phyloP scores from a whole-genome alignment of 78 protist genomes.

The Planoprotostelium fungivorum region DNA sequence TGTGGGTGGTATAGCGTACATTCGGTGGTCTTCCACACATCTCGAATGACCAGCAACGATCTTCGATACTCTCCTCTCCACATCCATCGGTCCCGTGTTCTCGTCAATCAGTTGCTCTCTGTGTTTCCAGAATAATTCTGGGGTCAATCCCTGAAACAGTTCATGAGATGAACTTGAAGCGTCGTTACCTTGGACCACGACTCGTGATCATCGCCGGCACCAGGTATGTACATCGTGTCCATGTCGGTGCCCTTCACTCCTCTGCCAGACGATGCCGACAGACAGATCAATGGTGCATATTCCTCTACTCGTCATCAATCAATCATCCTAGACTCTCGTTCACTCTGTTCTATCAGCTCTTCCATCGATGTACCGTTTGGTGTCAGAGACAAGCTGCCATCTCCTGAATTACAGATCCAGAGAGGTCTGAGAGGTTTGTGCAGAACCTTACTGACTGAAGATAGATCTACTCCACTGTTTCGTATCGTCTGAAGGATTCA shows the following conservation, averaged over 20 bases:
- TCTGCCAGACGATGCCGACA: conserved; percentile 26
- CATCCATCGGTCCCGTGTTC: conserved; percentile 2
- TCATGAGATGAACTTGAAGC: background rate
- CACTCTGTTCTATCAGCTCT: too few relatives aligned
- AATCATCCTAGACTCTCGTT: background rate
- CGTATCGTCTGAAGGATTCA: conserved; percentile 8
- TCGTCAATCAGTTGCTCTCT: conserved; percentile 9
- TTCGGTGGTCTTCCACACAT: too few relatives aligned
- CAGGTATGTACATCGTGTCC: conserved; percentile 40
- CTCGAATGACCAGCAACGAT: background rate
- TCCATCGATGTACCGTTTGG: too few relatives aligned
- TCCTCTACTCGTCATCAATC: background rate
- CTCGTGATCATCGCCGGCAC: conserved; percentile 70
- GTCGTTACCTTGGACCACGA: conserved; percentile 17
- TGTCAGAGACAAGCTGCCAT: too few relatives aligned
- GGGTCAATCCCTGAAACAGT: conserved; percentile 11
- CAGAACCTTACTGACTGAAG: background rate
- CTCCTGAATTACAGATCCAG: conserved; percentile 6
- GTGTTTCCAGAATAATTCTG: conserved; percentile 32
- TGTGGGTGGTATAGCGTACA: too few relatives aligned
- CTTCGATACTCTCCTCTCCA: background rate
- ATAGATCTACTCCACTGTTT: conserved; percentile 11
- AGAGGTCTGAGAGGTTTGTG: conserved; percentile 35
- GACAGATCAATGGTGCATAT: conserved; percentile 15
- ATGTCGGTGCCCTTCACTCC: conserved; percentile 15